Evolutionary conservation across 805 yeast species (phyloP), one percentile per base, ranked within the genome.

Genomic region (Candida sphagnicola): DNA sequence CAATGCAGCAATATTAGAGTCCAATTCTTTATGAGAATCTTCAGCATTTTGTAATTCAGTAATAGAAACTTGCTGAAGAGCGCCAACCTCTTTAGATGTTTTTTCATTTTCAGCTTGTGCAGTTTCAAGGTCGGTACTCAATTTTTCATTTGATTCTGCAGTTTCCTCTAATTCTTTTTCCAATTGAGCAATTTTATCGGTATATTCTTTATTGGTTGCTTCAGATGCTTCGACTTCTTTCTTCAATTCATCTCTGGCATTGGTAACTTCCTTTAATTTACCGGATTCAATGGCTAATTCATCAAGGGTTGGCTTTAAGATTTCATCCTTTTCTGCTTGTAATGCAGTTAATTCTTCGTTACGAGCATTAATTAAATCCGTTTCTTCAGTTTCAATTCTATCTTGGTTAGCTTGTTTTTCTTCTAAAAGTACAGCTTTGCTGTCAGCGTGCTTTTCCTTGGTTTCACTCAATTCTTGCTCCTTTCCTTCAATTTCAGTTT

Each of bases 261-360:
- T 61, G 30, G 72, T 70, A 48, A 79, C 63, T n/a, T 70, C 73
- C 35, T 64, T 60, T 52, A 80, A 66, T 44, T 72, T 71, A 18
- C 61, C 62, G 25, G 69, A 67, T 59, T 80, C 85, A 21, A 50
- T 50, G 43, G 65, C 68, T 50, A 77, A 64, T 49, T 74, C 80
- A 26, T 68, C 78, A 48, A 77, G 65, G 15, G 72, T 57, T 34
- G 86, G 86, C 35, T 74, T 70, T 46, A 78, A 55, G 35, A 70
- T 71, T 40, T 64, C 76, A 49, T 77, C 81, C 48, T 71, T 70
- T 49, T 74, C 81, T 11, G 65, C 61, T 53, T 78, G 77, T 56
- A 76, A 61, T 28, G 66, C 67, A 13, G 57, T 61, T 53, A 75
- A 74, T 39, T 73, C 77, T 11, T 55, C 57, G 44, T 66, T 63